These are phyloP conservation scores for Ganoderma resinaceum DNA, from an alignment of 1,284 basidiomycete genomes.

Conservation along the genomic window DNA sequence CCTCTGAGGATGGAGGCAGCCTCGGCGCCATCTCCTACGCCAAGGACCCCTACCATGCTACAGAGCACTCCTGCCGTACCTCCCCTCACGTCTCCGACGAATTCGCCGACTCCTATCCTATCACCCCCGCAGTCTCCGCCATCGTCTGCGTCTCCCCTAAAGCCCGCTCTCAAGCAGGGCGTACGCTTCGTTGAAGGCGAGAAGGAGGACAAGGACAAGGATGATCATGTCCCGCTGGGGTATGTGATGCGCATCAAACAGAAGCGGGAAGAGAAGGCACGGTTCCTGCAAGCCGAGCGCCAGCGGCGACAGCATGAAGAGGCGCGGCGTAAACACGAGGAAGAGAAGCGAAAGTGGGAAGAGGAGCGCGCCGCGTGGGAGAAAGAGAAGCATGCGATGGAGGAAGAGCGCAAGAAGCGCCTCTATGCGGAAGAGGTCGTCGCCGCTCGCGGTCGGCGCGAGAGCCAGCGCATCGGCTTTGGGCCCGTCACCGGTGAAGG, in stretches of 20 bases:
- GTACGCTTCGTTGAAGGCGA: slow-evolving; percentile 72
- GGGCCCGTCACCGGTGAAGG: slow-evolving; percentile 32
- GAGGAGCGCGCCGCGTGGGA: slow-evolving; percentile 62
- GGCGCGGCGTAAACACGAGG: slow-evolving; percentile 53
- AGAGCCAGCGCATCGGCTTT: slow-evolving; percentile 49
- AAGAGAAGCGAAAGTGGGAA: slow-evolving; percentile 57
- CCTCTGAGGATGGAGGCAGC: slow-evolving; percentile 55
- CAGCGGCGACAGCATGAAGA: slow-evolving; percentile 60
- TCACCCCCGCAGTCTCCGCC: slow-evolving; percentile 28
- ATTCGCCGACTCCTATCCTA: slow-evolving; percentile 16
- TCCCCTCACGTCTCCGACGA: slow-evolving; percentile 13
- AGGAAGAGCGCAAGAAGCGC: slow-evolving; percentile 63
- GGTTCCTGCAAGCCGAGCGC: slow-evolving; percentile 67
- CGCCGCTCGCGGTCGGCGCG: slow-evolving; percentile 66
- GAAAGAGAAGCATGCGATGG: slow-evolving; percentile 58
- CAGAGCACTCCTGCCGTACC: slow-evolving; percentile 21
- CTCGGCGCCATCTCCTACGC: slow-evolving; percentile 25
- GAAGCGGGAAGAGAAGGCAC: slow-evolving; percentile 74
- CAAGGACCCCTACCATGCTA: slow-evolving; percentile 12
- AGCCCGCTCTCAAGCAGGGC: slow-evolving; percentile 53
- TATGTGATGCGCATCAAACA: slow-evolving; percentile 73
- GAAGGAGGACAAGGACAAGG: slow-evolving; percentile 60
- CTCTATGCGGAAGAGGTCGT: slow-evolving; percentile 65
- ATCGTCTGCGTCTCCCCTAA: slow-evolving; percentile 17
- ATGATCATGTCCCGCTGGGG: slow-evolving; percentile 70